These are phyloP conservation scores for Neolentinus lepideus DNA, from an alignment of 1,284 basidiomycete genomes.

Conservation along the genomic window DNA sequence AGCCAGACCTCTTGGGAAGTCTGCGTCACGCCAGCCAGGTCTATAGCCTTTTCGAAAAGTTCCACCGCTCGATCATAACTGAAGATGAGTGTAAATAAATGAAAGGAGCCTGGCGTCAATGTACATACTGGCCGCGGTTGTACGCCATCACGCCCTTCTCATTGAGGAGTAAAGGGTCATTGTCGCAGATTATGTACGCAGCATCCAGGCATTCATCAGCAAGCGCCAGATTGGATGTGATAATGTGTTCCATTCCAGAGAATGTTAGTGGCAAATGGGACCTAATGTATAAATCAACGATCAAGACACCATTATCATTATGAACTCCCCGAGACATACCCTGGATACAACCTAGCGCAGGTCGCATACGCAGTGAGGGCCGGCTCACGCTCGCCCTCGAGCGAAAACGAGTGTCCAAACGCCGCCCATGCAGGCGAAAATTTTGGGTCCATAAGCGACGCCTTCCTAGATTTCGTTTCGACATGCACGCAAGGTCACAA, in stretches of 20 bases:
- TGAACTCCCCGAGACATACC: slow-evolving; percentile 40
- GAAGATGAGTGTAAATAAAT: not conserved
- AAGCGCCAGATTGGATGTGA: slow-evolving; percentile 75
- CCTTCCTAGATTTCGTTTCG: slow-evolving; percentile 58
- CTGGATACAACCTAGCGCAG: slow-evolving; percentile 88
- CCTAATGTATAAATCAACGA: slow-evolving; percentile 39
- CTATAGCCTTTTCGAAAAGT: slow-evolving; percentile 68
- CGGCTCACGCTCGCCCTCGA: slow-evolving; percentile 97
- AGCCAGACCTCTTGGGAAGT: slow-evolving; percentile 81
- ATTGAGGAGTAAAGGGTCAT: slow-evolving; percentile 87
- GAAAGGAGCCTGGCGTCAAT: not conserved
- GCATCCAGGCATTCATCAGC: slow-evolving; percentile 87
- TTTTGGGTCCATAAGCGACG: slow-evolving; percentile 92
- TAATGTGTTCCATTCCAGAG: slow-evolving; percentile 97
- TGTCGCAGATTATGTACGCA: slow-evolving; percentile 71
- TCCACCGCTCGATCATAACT: slow-evolving; percentile 67
- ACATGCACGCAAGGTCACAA: not conserved
- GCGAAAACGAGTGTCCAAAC: slow-evolving; percentile 94
- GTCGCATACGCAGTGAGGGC: slow-evolving; percentile 98
- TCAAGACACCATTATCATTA: not conserved
- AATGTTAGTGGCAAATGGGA: slow-evolving; percentile 93
- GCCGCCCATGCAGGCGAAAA: slow-evolving; percentile 97
- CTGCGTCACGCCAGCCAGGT: slow-evolving; percentile 75
- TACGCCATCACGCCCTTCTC: slow-evolving; percentile 93
- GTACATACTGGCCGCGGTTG: slow-evolving; percentile 72